phyloP scores from a whole-genome alignment of 192 early-diverging fungal species.

The Bifiguratus adelaidae region DNA sequence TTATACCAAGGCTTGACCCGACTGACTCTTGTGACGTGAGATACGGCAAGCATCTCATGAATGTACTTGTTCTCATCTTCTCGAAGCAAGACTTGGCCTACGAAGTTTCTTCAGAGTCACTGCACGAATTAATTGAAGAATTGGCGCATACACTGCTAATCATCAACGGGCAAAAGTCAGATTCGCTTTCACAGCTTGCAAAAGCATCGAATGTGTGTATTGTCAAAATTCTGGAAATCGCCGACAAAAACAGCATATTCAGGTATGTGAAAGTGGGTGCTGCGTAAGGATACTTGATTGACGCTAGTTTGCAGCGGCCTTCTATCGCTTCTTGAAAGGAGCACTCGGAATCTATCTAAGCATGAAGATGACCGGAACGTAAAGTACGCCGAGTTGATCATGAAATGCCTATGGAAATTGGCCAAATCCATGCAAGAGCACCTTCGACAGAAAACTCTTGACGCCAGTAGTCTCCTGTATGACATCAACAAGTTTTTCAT shows the following conservation, averaged over 20 bases:
- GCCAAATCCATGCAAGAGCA: conserved; percentile 77
- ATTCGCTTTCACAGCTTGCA: conserved; percentile 47
- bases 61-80: conserved; percentile 72
- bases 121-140: conserved; percentile 66
- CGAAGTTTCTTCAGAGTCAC: conserved; percentile 45
- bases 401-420: conserved; percentile 97
- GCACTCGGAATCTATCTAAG: too few species aligned
- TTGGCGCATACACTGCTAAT: conserved; percentile 73
- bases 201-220: conserved; percentile 80
- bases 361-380: too few species aligned
- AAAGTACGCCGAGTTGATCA: conserved; percentile 79
- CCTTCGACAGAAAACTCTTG: conserved; percentile 44
- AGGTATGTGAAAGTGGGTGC: too few species aligned
- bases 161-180: conserved; percentile 48
- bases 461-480: conserved; percentile 54
- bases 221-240: conserved; percentile 80
- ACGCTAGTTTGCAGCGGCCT: too few species aligned
- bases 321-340: too few species aligned
- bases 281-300: too few species aligned
- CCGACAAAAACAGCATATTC: too few species aligned
- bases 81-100: conserved; percentile 52
- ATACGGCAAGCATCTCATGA: conserved; percentile 73
- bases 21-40: conserved; percentile 34
- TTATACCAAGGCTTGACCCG: conserved; percentile 47
- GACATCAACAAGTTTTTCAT: conserved; percentile 79